These are phyloP conservation scores for Kurtzmaniella quercitrusa DNA, from an alignment of 1,139 yeast genomes.

Conservation along the genomic window DNA sequence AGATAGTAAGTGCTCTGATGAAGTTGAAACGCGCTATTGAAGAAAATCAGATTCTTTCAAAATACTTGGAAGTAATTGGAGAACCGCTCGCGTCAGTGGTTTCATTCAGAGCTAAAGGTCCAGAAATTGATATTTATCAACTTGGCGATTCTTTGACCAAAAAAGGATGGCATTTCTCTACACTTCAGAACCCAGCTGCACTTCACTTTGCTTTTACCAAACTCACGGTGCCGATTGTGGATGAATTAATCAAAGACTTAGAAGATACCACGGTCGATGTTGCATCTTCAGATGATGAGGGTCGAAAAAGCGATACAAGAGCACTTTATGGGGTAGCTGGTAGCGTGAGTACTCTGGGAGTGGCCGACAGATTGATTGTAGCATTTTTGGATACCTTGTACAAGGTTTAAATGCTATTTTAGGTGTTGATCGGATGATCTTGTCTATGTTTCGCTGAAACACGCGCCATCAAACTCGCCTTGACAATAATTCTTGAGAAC, in stretches of 20 bases:
- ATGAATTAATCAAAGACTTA: conserved; percentile 57
- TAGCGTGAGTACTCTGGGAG: conserved; percentile 74
- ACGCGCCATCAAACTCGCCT: too few species aligned
- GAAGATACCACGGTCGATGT: conserved; percentile 19
- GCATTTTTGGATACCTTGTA: conserved; percentile 81
- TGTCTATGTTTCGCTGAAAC: too few species aligned
- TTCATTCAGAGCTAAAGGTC: conserved; percentile 54
- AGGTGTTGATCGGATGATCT: too few species aligned
- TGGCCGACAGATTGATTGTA: conserved; percentile 75
- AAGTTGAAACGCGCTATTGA: conserved; percentile 48
- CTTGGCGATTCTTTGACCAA: conserved; percentile 64
- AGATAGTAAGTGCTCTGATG: conserved; percentile 65
- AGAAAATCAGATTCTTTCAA: conserved; percentile 37
- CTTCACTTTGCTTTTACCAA: conserved; percentile 84
- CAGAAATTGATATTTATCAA: conserved; percentile 56
- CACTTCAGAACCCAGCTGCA: conserved; percentile 88
- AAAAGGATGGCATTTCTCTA: conserved; percentile 86
- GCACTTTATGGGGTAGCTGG: conserved; percentile 96
- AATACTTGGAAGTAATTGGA: conserved; percentile 58
- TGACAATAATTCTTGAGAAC: background rate
- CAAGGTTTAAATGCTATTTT: conserved; percentile 32
- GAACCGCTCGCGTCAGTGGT: conserved; percentile 83
- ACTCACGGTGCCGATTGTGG: conserved; percentile 60
- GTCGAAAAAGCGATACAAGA: conserved; percentile 56
- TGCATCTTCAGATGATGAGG: background rate